Evolutionary conservation across 108 stramenopile genomes (phyloP).

Genomic region (Ochromonas danica): DNA sequence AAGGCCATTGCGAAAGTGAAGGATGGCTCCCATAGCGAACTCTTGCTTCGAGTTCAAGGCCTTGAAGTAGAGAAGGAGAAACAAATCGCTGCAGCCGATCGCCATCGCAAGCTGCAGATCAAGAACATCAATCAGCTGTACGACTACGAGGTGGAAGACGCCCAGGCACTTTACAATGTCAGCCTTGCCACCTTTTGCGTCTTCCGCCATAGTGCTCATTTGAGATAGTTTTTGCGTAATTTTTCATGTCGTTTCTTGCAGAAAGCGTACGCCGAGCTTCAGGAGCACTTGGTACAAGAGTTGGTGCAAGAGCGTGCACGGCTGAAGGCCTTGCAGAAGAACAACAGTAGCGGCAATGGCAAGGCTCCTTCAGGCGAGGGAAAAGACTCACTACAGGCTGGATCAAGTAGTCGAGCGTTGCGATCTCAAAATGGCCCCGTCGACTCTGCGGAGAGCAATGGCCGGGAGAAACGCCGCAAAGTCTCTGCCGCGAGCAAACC

Average conservation of each 20-base stretch:
- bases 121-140: constrained; percentile 17
- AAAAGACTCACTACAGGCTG: background rate
- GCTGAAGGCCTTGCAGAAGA: background rate
- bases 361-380: background rate
- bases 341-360: background rate
- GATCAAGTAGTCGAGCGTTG: background rate
- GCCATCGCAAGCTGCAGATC: background rate
- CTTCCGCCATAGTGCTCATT: too few relatives aligned
- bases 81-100: constrained; percentile 6
- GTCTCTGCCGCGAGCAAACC: background rate
- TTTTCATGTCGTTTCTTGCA: background rate
- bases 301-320: background rate
- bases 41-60: too few relatives aligned
- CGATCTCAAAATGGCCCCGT: background rate
- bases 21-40: too few relatives aligned
- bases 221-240: background rate
- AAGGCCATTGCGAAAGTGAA: too few relatives aligned
- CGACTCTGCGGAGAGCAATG: background rate
- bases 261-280: background rate
- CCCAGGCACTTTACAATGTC: background rate
- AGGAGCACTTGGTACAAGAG: background rate
- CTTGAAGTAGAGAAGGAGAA: constrained; percentile 3
- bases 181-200: background rate
- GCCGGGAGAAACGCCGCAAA: background rate
- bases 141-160: constrained; percentile 6